These are phyloP conservation scores for Microcyclospora pomicola DNA, from an alignment of 2,329 filamentous ascomycete species.

Conservation along the genomic window DNA sequence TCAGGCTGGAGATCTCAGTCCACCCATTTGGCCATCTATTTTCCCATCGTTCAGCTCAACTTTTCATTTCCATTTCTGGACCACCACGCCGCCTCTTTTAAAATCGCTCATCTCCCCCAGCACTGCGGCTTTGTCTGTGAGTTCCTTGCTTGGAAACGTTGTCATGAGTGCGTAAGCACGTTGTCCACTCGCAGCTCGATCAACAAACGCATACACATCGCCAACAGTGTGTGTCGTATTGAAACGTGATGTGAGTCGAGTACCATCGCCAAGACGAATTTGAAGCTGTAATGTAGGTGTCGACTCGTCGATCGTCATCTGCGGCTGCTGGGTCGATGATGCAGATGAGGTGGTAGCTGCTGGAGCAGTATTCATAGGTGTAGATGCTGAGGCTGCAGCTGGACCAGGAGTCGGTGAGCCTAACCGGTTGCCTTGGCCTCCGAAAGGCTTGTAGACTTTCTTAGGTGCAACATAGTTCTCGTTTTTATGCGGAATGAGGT, in stretches of 20 bases:
- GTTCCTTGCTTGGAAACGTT: slow-evolving; percentile 70
- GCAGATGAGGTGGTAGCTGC: slow-evolving; percentile 14
- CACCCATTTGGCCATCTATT: too few relatives aligned
- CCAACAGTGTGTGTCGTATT: slow-evolving; percentile 66
- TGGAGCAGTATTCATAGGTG: slow-evolving; percentile 28
- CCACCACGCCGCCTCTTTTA: slow-evolving; percentile 40
- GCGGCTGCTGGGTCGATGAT: slow-evolving; percentile 13
- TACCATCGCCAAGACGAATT: slow-evolving; percentile 66
- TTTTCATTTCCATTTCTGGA: slow-evolving; percentile 40
- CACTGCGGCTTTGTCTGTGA: slow-evolving; percentile 48
- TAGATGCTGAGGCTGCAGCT: slow-evolving; percentile 19
- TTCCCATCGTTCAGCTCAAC: too few relatives aligned
- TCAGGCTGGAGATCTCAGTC: too few relatives aligned
- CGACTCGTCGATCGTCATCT: slow-evolving; percentile 36
- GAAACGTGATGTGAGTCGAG: slow-evolving; percentile 64
- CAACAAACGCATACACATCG: slow-evolving; percentile 63
- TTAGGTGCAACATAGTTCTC: slow-evolving; percentile 62
- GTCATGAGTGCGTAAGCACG: slow-evolving; percentile 65
- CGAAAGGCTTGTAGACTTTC: slow-evolving; percentile 63
- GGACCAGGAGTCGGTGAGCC: slow-evolving; percentile 62
- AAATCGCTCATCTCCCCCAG: slow-evolving; percentile 36
- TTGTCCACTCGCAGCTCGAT: slow-evolving; percentile 42
- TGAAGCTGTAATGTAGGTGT: slow-evolving; percentile 58
- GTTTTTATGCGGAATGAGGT: slow-evolving; percentile 58
- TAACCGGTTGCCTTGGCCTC: slow-evolving; percentile 56